phyloP scores from a whole-genome alignment of 148 eudicot species.

The Oxyria digyna region DNA sequence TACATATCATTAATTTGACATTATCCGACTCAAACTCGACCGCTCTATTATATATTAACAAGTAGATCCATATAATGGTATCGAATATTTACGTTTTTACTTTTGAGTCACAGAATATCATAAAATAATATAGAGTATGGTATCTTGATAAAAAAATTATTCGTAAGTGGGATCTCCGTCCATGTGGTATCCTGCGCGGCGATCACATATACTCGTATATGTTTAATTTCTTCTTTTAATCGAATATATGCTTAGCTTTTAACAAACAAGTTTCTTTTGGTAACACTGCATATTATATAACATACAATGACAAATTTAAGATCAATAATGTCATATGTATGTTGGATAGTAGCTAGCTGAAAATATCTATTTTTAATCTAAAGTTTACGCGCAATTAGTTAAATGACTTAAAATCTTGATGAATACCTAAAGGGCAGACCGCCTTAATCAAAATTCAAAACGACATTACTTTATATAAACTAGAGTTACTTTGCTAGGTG shows the following conservation, averaged over 20 bases:
- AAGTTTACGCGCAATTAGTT: neutral
- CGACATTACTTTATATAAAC: neutral
- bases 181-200: neutral
- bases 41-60: no score
- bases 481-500: neutral
- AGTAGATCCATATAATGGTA: no score
- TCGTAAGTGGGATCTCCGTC: neutral
- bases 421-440: neutral
- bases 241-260: neutral
- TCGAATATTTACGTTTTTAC: no score
- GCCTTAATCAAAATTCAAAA: neutral
- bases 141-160: no score
- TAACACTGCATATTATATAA: neutral
- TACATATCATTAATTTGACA: no score
- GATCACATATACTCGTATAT: no score
- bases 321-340: neutral
- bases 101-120: no score
- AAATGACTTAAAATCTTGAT: no score
- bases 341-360: neutral
- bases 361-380: neutral
- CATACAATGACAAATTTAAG: neutral
- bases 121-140: no score
- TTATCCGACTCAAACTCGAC: no score
- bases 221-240: no score
- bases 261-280: neutral